Evolutionary conservation across 352 stramenopile genomes (phyloP).

Genomic region (Globisporangium echinulatum): DNA sequence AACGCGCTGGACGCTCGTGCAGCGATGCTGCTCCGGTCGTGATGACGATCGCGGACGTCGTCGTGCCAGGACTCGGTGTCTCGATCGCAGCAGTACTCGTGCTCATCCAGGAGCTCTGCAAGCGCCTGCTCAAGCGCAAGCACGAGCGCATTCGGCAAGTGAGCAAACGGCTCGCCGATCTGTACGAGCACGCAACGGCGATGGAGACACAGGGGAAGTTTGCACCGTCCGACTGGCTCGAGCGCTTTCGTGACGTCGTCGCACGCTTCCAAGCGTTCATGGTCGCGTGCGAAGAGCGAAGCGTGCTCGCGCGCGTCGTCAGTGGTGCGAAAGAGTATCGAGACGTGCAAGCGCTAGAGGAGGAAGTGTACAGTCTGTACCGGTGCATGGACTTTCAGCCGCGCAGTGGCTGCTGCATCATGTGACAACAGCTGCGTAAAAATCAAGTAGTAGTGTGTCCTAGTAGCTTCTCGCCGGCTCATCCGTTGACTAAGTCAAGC

Average conservation of each 20-base stretch:
- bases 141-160: constrained; percentile 6
- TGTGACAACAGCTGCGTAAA: constrained; percentile 1
- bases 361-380: constrained; percentile 14
- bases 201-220: constrained; percentile 11
- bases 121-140: constrained; percentile 13
- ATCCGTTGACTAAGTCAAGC: too few relatives aligned
- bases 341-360: constrained; percentile 10
- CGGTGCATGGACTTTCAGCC: constrained; percentile 13
- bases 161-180: constrained; percentile 7
- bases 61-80: constrained; percentile 10
- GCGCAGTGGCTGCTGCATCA: constrained; percentile 6
- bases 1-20: background rate
- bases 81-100: constrained; percentile 9
- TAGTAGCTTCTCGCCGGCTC: too few relatives aligned
- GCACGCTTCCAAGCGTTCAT: constrained; percentile 13
- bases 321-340: constrained; percentile 5
- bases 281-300: constrained; percentile 8
- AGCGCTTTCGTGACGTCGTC: constrained; percentile 8
- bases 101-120: constrained; percentile 12
- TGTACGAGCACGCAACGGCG: constrained; percentile 7
- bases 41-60: constrained; percentile 9
- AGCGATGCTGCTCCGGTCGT: background rate
- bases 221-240: constrained; percentile 7
- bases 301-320: constrained; percentile 8
- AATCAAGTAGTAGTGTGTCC: too few relatives aligned